These are phyloP conservation scores for Dillenia suffruticosa DNA, from an alignment of 164 flowering plant genomes.

Conservation along the genomic window DNA sequence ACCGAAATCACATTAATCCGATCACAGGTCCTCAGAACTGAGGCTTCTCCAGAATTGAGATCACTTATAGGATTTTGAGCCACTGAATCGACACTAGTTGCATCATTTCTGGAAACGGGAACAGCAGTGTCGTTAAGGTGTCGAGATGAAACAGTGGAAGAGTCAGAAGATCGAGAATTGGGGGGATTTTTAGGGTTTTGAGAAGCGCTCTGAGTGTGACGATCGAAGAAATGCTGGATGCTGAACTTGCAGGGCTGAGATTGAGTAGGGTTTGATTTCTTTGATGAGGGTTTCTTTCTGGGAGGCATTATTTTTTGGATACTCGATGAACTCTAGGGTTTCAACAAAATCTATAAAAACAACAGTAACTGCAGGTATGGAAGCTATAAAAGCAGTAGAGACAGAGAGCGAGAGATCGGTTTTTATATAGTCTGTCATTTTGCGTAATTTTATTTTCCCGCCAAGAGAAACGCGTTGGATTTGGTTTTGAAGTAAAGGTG, in stretches of 20 bases:
- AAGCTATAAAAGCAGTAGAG: too few species aligned
- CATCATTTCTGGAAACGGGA: background rate
- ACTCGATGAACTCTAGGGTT: background rate
- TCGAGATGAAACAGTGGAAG: background rate
- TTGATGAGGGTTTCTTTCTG: conserved; percentile 49
- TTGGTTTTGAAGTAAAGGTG: too few species aligned
- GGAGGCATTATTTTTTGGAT: conserved; percentile 52
- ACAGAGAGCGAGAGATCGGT: too few species aligned
- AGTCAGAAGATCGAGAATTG: conserved; percentile 7
- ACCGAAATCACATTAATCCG: too few species aligned
- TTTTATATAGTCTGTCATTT: too few species aligned
- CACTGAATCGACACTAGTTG: too few species aligned
- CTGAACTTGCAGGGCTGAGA: conserved; percentile 82
- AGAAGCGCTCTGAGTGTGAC: conserved; percentile 59
- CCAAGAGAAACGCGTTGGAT: too few species aligned
- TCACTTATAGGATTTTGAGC: too few species aligned
- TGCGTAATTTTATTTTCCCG: too few species aligned
- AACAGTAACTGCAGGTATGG: too few species aligned
- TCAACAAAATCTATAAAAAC: background rate
- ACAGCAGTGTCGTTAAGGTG: background rate
- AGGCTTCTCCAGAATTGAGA: too few species aligned
- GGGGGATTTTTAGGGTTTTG: conserved; percentile 15
- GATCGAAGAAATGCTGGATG: conserved; percentile 91
- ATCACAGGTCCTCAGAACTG: too few species aligned
- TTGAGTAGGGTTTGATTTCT: conserved; percentile 40